Base-by-base conservation (phyloP, 768 basidiomycete genomes). In the Pholiota conissans region DNA sequence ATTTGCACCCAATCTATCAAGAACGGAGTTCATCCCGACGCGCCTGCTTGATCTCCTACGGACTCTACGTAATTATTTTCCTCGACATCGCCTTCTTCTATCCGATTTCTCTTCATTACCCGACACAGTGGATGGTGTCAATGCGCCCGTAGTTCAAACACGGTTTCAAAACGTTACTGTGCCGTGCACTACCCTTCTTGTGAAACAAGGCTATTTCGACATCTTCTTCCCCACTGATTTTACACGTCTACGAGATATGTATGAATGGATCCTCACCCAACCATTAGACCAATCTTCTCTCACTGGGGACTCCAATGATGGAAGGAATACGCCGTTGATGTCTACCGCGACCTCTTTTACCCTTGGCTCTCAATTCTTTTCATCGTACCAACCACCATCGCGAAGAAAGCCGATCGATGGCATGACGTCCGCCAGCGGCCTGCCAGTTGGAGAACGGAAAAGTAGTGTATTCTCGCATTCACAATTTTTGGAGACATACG, bases 151-250 rank as follows among this genome's bases (percentile, higher is more conserved):
- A 22, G 97, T 98, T 22, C 97, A 99, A 74, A 98, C 97, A 24
- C 84, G 93, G 51, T 88, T 90, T 68, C 85, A 84, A 45, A 90
- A 89, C 58, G 82, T 83, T 47, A 95, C 91, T 66, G 89, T 98
- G 1, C 91, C 97, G 3, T 95, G 93, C 66, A 80, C 87, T 61
- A 98, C 92, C 13, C 81, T 97, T 56, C 85, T 96, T 64, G 97
- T 99, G 57, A 87, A 87, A 65, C 96, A 91, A 67, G 97, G 97
- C 7, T 95, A 87, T 75, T 99, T 99, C 71, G 97, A 99, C 71
- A 98, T 98, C 59, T 93, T 99, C 77, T 99, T 99, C 76, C 97
- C 97, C 9, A 98, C 96, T 11, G 78, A 92, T 69, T 98, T 98
- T 62, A 84, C 83, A 52, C 81, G 80, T 20, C 79, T 98, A 53